Conservation (phyloP, 1,139 yeast species). For the Geotrichum reessii region DNA sequence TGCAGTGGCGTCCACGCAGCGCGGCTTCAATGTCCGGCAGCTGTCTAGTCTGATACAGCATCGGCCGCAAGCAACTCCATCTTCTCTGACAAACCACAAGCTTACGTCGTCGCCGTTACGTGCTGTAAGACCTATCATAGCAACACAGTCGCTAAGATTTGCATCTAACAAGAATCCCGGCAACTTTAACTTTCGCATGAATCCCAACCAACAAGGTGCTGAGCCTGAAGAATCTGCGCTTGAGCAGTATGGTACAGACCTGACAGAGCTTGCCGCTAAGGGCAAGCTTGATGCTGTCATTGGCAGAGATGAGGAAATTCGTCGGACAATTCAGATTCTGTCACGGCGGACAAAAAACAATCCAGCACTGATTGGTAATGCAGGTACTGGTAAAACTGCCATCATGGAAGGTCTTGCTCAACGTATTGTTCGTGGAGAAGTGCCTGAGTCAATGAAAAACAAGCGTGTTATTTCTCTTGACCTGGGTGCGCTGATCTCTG, state of each 20-base stretch:
- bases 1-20: not conserved
- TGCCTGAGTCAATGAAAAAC: constrained; percentile 86
- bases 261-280: constrained; percentile 77
- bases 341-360: constrained; percentile 91
- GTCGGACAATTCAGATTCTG: constrained; percentile 84
- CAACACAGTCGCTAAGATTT: not conserved
- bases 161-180: constrained; percentile 14
- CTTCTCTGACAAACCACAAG: not conserved
- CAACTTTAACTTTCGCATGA: constrained; percentile 18
- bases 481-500: constrained; percentile 82
- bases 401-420: constrained; percentile 96
- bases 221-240: constrained; percentile 68
- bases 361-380: constrained; percentile 89
- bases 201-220: constrained; percentile 21
- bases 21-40: not conserved
- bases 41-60: not conserved
- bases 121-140: not conserved
- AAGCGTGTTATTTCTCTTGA: constrained; percentile 80
- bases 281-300: constrained; percentile 96
- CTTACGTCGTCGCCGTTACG: not conserved
- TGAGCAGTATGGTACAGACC: constrained; percentile 75
- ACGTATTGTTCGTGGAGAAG: constrained; percentile 82
- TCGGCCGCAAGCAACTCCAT: not conserved
- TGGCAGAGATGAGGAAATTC: constrained; percentile 92
- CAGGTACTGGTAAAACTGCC: constrained; percentile 97